Evolutionary conservation across 2,329 filamentous ascomycete species (phyloP), one percentile per base, ranked within the genome.

Genomic region (Helotiales sp.): DNA sequence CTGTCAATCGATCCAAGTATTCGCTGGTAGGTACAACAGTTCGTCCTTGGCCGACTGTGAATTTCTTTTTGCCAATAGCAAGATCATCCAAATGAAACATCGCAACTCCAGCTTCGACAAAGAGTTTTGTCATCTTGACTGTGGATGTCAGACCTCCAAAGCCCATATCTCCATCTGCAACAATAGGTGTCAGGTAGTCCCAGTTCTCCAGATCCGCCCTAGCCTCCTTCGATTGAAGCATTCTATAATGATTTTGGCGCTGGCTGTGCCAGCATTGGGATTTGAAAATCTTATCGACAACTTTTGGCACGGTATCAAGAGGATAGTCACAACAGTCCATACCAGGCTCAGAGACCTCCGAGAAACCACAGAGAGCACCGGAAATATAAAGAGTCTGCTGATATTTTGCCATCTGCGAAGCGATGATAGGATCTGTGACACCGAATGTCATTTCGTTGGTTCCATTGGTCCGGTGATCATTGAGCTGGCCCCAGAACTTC

Each of bases 1-100:
- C 67, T 5, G 67, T 72, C 49, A 76, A 60, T 0, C 73, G 66
- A 27, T 69, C 64, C 2, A 75, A 55, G 44, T 76, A 76, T 57
- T 76, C 75, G 55, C 67, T 69, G 0, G 73, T 76, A 2, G 75
- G 73, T 4, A 77, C 72, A 0, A 77, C 66, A 0, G 75, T 76
- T 5, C 73, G 65, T 2, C 74, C 74, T 52, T 76, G 67, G 0
- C 74, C 74, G 15, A 73, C 68, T 1, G 74, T 77, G 52, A 76
- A 77, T 62, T 76, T 77, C 65, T 77, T 76, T 64, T 76, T 68
- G 5, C 75, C 75, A 22, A 76, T 73, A 0, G 75, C 75, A 29
- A 77, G 63, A 55, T 77, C 75, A 54, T 77, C 75, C 3, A 77
- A 67, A 52, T 77, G 75, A 44, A 77, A 74, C 71, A 75, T 75